Percentiles rank a stretch among this genome's conserved stretches.
Evolutionary conservation across 2,329 filamentous ascomycete genomes (phyloP).

Genomic region (Penicillium sp.): DNA sequence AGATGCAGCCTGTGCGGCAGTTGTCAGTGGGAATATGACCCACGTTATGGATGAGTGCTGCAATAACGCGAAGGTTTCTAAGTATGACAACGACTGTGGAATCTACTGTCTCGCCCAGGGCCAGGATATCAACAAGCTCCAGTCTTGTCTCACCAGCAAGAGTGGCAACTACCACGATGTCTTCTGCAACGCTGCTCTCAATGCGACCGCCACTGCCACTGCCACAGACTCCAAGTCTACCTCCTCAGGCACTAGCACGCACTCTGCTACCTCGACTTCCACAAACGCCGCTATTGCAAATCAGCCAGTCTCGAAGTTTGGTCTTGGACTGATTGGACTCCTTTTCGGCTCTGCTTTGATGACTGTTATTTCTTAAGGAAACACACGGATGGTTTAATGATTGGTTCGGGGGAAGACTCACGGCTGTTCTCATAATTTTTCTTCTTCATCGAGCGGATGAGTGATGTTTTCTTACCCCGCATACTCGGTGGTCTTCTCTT

Average conservation of each 20-base stretch:
- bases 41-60: slow-evolving; percentile 50
- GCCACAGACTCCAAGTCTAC: slow-evolving; percentile 18
- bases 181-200: slow-evolving; percentile 46
- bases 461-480: not conserved
- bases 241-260: slow-evolving; percentile 10
- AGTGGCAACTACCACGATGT: slow-evolving; percentile 40
- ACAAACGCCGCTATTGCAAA: slow-evolving; percentile 20
- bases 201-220: slow-evolving; percentile 40
- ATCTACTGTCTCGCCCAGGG: slow-evolving; percentile 51
- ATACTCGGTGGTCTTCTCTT: not conserved
- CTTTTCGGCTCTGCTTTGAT: slow-evolving; percentile 31
- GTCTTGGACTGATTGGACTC: slow-evolving; percentile 32
- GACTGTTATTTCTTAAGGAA: slow-evolving; percentile 28
- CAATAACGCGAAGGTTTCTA: slow-evolving; percentile 42
- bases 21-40: slow-evolving; percentile 42
- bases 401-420: not conserved
- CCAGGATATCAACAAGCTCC: slow-evolving; percentile 38
- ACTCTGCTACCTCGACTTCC: slow-evolving; percentile 11
- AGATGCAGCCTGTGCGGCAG: slow-evolving; percentile 49
- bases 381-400: not conserved
- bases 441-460: not conserved
- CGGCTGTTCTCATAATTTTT: not conserved
- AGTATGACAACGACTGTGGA: slow-evolving; percentile 51
- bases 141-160: slow-evolving; percentile 41
- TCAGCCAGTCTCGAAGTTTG: slow-evolving; percentile 28